Base-by-base conservation (phyloP, 495 filamentous ascomycete species). In the Cercophora newfieldiana region DNA sequence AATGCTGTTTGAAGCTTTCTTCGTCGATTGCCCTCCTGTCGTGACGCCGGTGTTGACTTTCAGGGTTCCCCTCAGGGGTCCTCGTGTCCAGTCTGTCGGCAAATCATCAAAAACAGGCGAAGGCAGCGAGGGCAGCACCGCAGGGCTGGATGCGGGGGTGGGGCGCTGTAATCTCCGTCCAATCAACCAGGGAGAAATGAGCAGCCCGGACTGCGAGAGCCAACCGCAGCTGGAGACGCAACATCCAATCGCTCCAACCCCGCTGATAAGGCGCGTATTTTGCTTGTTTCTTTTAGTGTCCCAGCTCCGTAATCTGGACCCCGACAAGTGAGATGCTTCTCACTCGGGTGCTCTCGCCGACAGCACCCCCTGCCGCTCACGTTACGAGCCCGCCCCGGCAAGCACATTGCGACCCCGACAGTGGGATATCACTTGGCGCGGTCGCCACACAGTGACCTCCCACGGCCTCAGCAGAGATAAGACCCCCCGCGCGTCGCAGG, bases 111-210 rank as follows among this genome's bases (percentile, higher is more conserved):
- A n/a, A n/a, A 29, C 16, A 22, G 50, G 18, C 18, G 37, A 47
- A 18, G 50, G 2, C 10, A 53, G 50, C 50, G 4, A 4, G 50
- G 14, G n/a, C 50, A 24, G 50, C 50, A 53, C 2, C 2, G 21
- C 21, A 59, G 57, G 57, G 57, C 57, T 59, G 29, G 30, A 59
- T 59, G 59, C 48, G 59, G 59, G 59, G 59, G 59, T 61, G 37
- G 44, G 25, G 30, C 56, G 25, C 22, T 25, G 19, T 28, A 49
- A 61, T 61, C 59, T 61, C 59, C 25, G 25, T 51, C 59, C 59
- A 61, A 61, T 61, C 59, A 30, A 29, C 30, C 57, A 2, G 12
- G 1, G 21, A 25, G 5, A 2, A 25, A 47, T 5, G 24, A 57
- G 7, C 24, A 56, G 18, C 53, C 53, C 53, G 25, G 18, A n/a